phyloP scores from a whole-genome alignment of 2,329 filamentous ascomycete species.

The Aspergillus nomiae region DNA sequence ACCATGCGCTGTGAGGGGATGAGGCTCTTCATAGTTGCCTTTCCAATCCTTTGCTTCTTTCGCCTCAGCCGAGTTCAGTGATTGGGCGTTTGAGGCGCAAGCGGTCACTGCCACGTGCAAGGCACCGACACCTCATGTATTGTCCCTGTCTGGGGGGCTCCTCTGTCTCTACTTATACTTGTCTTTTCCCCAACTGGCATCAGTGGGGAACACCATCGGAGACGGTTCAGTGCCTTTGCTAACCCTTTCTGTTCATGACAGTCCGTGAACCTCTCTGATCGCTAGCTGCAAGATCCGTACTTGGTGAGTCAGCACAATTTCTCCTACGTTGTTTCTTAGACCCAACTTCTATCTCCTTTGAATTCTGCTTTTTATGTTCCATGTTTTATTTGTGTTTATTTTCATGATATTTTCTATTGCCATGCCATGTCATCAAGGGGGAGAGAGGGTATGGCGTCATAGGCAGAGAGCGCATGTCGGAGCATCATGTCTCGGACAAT shows the following conservation, averaged over 20 bases:
- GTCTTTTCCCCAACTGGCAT: background rate
- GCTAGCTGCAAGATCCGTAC: too few relatives aligned
- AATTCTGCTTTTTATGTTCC: background rate
- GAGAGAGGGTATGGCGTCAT: background rate
- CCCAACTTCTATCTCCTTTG: background rate
- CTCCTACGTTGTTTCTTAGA: background rate
- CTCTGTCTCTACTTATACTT: background rate
- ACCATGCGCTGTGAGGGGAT: background rate
- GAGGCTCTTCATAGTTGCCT: slow-evolving; percentile 13
- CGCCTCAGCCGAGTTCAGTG: background rate
- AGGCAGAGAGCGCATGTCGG: background rate
- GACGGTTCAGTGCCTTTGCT: background rate
- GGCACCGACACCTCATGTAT: background rate
- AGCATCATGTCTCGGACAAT: background rate
- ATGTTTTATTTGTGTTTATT: background rate
- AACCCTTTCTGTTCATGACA: background rate
- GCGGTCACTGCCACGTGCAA: slow-evolving; percentile 11
- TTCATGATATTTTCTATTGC: background rate
- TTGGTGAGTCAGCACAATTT: background rate
- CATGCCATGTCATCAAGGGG: background rate
- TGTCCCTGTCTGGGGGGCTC: background rate
- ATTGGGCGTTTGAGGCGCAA: slow-evolving; percentile 8
- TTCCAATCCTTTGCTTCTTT: slow-evolving; percentile 12
- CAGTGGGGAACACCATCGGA: too few relatives aligned
- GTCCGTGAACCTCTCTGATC: background rate